Evolutionary conservation across 306 rosid genomes (phyloP).

Genomic region (Albizia julibrissin): DNA sequence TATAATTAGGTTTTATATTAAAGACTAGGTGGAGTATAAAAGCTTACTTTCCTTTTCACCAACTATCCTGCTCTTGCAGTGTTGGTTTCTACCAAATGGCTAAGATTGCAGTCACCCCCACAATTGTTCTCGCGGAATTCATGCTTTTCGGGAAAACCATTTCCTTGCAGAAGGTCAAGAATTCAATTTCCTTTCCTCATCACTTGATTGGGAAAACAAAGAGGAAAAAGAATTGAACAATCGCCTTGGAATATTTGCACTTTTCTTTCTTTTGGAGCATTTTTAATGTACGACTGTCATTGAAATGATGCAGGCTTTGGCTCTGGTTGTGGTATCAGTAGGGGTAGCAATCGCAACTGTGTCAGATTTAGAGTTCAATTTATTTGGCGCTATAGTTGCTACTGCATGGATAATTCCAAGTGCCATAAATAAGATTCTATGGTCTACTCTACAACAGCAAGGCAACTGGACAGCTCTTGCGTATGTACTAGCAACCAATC

Average conservation of each 20-base stretch:
- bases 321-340: slow-evolving; percentile 64
- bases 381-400: slow-evolving; percentile 74
- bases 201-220: no score
- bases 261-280: neutral
- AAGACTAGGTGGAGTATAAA: no score
- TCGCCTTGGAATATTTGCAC: neutral
- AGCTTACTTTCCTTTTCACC: neutral
- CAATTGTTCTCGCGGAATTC: slow-evolving; percentile 88
- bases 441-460: slow-evolving; percentile 87
- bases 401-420: slow-evolving; percentile 84
- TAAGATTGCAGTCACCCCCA: slow-evolving; percentile 95
- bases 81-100: slow-evolving; percentile 99
- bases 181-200: neutral
- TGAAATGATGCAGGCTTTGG: slow-evolving; percentile 68
- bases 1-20: no score
- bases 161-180: slow-evolving; percentile 62
- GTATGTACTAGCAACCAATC: slow-evolving; percentile 43
- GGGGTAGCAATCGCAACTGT: slow-evolving; percentile 94
- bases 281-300: slow-evolving; percentile 25
- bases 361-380: slow-evolving; percentile 86
- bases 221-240: neutral
- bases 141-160: slow-evolving; percentile 65
- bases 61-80: slow-evolving; percentile 41
- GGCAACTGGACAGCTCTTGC: slow-evolving; percentile 94
- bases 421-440: slow-evolving; percentile 80